Conservation (phyloP, 2,329 filamentous ascomycete species). For the Rutstroemia sp. region DNA sequence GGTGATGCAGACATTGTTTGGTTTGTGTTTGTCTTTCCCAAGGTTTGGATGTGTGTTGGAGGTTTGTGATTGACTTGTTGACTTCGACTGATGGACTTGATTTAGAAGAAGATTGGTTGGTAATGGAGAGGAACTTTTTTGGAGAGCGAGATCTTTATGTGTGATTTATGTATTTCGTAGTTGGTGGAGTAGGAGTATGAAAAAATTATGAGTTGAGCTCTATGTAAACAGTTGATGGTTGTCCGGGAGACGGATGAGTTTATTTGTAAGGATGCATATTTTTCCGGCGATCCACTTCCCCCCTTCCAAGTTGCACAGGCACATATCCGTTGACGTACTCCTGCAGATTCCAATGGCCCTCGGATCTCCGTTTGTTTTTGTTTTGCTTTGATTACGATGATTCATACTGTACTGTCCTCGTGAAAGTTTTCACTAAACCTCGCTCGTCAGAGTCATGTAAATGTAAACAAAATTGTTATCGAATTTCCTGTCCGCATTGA, state of each 20-base stretch:
- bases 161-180: not conserved
- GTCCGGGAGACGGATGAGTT: not conserved
- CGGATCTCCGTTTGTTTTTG: not conserved
- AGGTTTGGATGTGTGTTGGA: not conserved
- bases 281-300: slow-evolving; percentile 4
- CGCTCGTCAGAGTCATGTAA: not conserved
- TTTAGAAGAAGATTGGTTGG: no score
- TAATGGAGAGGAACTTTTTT: not conserved
- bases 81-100: no score
- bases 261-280: not conserved
- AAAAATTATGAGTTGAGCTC: slow-evolving; percentile 7
- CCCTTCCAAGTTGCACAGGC: not conserved
- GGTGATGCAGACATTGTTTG: slow-evolving; percentile 40
- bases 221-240: not conserved
- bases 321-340: not conserved
- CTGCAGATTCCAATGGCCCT: not conserved
- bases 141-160: not conserved
- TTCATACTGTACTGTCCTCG: not conserved
- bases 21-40: slow-evolving; percentile 4
- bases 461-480: not conserved
- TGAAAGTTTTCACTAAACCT: not conserved
- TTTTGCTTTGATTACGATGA: not conserved
- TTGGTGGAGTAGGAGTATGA: not conserved
- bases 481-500: not conserved
- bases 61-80: not conserved